These are phyloP conservation scores for Cubamyces sp. DNA, from an alignment of 768 basidiomycete genomes.

Conservation along the genomic window DNA sequence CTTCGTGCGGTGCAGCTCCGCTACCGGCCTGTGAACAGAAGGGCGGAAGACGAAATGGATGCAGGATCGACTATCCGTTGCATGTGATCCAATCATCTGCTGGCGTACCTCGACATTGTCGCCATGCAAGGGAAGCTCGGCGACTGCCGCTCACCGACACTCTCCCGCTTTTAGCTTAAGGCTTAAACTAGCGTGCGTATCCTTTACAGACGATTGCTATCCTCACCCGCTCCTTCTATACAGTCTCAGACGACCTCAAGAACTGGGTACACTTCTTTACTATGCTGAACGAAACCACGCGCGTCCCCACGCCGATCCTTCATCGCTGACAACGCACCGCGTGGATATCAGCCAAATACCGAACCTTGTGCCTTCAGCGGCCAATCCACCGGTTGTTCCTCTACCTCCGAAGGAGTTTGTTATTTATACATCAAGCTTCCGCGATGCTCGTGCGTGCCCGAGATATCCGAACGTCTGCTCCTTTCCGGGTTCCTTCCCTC, in stretches of 20 bases:
- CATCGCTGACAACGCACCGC: neutral
- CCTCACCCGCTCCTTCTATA: no score
- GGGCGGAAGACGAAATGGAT: slow-evolving; percentile 1
- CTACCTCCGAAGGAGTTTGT: neutral
- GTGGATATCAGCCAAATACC: neutral
- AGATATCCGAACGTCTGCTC: neutral
- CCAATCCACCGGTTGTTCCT: neutral
- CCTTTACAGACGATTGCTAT: neutral
- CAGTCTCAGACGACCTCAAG: no score
- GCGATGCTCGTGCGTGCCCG: neutral
- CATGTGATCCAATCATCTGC: slow-evolving; percentile 12
- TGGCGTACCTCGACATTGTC: neutral
- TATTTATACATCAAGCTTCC: neutral
- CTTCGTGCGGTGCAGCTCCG: neutral
- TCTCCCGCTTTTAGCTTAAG: neutral
- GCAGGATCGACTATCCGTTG: slow-evolving; percentile 7
- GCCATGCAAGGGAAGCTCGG: neutral
- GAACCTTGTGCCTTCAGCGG: slow-evolving; percentile 1
- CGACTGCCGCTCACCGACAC: neutral
- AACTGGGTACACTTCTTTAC: neutral
- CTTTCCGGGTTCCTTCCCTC: no score
- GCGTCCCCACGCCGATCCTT: neutral
- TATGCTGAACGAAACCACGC: neutral
- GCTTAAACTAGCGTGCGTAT: no score
- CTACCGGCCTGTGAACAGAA: slow-evolving; percentile 8